A percentile compares a stretch with the other conserved stretches of the same genome.
Evolutionary conservation across 2,329 filamentous ascomycete species (phyloP).

Genomic region (Fusarium torulosum): DNA sequence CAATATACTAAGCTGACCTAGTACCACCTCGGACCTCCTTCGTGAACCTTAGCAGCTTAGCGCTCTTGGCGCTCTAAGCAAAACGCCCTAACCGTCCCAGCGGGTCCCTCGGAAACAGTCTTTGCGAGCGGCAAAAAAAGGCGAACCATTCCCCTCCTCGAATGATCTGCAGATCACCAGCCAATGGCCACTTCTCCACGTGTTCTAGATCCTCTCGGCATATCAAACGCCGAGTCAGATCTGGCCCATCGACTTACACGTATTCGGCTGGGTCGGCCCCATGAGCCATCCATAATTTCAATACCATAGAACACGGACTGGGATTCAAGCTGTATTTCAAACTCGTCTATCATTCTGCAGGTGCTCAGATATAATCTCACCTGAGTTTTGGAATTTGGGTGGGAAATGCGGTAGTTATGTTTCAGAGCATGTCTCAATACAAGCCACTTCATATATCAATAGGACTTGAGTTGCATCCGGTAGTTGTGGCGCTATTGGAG

Average conservation of each 20-base stretch:
- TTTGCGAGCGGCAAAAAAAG: conserved; percentile 4
- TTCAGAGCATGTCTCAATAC: conserved; percentile 9
- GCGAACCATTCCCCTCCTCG: conserved; percentile 20
- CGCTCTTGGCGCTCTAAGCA: neutral
- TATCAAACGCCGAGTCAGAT: conserved; percentile 14
- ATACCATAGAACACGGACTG: neutral
- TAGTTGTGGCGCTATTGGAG: conserved; percentile 12
- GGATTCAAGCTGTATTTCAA: neutral
- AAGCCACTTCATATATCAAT: conserved; percentile 19
- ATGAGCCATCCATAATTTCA: conserved; percentile 16
- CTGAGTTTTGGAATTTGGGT: no score
- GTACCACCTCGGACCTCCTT: neutral
- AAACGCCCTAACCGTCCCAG: conserved; percentile 7
- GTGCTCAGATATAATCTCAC: neutral
- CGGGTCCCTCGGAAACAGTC: conserved; percentile 13
- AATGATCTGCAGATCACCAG: conserved; percentile 20
- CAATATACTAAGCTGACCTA: neutral
- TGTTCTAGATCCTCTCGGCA: conserved; percentile 23
- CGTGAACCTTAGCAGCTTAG: conserved; percentile 3
- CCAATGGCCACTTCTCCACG: conserved; percentile 32
- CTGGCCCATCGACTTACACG: conserved; percentile 1
- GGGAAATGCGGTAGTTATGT: neutral
- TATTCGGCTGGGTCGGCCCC: conserved; percentile 7
- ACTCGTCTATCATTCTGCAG: neutral
- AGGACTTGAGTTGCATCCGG: neutral